Percentiles rank a stretch among this genome's conserved stretches.
Evolutionary conservation across 148 eudicot species (phyloP).

Genomic region (Polygonum aviculare): DNA sequence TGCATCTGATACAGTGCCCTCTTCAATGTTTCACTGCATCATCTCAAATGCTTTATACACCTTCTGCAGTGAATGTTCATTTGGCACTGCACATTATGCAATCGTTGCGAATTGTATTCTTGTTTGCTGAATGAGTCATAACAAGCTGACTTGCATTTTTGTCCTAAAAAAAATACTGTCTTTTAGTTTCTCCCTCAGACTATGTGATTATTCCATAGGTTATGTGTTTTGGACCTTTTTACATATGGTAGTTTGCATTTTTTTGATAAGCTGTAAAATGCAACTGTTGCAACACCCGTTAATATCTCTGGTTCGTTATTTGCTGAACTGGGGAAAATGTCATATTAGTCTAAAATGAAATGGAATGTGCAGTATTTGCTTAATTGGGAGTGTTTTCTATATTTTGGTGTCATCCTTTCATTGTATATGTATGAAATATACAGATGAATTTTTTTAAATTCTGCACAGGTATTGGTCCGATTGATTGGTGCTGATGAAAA

Average conservation of each 20-base stretch:
- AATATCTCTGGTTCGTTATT: neutral
- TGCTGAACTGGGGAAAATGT: neutral
- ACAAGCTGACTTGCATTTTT: neutral
- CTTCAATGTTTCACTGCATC: neutral
- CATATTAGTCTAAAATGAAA: neutral
- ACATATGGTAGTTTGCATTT: neutral
- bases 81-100: neutral
- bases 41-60: neutral
- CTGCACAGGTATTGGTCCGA: constrained; percentile 78
- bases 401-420: neutral
- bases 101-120: neutral
- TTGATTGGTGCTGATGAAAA: constrained; percentile 96
- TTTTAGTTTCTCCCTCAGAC: neutral
- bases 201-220: neutral
- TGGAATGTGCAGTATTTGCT: neutral
- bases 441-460: neutral
- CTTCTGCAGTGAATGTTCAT: neutral
- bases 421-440: neutral
- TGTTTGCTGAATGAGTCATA: neutral
- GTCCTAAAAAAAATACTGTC: neutral
- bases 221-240: neutral
- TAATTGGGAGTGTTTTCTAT: neutral
- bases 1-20: constrained; percentile 13
- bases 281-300: neutral
- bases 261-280: neutral